phyloP scores from a whole-genome alignment of 169 alveolate species.

The Theileria luwenshuni region DNA sequence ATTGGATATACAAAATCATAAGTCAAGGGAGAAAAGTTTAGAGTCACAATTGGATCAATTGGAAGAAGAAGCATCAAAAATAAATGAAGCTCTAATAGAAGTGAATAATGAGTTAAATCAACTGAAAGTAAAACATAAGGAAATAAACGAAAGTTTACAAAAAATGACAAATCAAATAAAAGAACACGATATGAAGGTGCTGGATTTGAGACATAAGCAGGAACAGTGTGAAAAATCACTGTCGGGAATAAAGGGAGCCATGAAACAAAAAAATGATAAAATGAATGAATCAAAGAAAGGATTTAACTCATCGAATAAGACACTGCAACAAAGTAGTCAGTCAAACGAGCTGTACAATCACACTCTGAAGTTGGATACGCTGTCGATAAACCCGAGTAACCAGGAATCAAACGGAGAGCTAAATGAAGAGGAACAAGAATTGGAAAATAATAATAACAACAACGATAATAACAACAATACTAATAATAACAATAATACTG shows the following conservation, averaged over 20 bases:
- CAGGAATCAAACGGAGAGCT: slow-evolving; percentile 14
- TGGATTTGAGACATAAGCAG: slow-evolving; percentile 52
- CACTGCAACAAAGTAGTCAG: slow-evolving; percentile 15
- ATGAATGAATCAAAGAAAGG: slow-evolving; percentile 26
- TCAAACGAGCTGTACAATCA: slow-evolving; percentile 27
- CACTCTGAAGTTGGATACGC: slow-evolving; percentile 26
- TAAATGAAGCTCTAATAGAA: slow-evolving; percentile 50
- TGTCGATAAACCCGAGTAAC: slow-evolving; percentile 10
- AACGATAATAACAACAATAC: slow-evolving; percentile 3
- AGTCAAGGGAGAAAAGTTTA: slow-evolving; percentile 65
- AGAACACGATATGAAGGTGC: slow-evolving; percentile 49
- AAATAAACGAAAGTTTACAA: slow-evolving; percentile 29
- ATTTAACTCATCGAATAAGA: neutral
- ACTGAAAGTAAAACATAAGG: slow-evolving; percentile 20
- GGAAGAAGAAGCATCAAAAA: slow-evolving; percentile 71
- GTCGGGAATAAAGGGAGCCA: neutral
- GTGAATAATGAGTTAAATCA: slow-evolving; percentile 52
- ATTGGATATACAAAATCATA: slow-evolving; percentile 74
- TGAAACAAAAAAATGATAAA: slow-evolving; percentile 18
- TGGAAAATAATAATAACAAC: slow-evolving; percentile 16
- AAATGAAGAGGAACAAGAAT: slow-evolving; percentile 25
- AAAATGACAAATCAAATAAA: slow-evolving; percentile 30
- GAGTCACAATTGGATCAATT: slow-evolving; percentile 71
- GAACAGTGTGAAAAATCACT: slow-evolving; percentile 32
- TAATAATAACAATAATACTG: slow-evolving; percentile 12